Conservation (phyloP, 73 alveolate genomes). For the Paramecium sonneborni region DNA sequence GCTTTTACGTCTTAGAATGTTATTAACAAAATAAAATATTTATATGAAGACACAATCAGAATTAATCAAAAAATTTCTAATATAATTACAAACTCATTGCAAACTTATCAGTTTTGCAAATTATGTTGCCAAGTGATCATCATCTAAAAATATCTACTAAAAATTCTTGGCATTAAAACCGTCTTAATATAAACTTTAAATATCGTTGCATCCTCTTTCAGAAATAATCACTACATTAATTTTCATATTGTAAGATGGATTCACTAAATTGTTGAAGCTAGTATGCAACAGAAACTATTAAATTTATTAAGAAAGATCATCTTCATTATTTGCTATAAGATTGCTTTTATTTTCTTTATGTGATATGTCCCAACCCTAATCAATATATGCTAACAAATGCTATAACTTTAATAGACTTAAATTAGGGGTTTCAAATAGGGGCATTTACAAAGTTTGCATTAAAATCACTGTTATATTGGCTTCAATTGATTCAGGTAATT, state of each 20-base stretch:
- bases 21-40: neutral
- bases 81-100: neutral
- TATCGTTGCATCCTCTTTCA: neutral
- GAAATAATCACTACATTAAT: neutral
- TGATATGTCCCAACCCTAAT: constrained; percentile 1
- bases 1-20: neutral
- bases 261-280: neutral
- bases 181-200: neutral
- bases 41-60: neutral
- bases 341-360: neutral
- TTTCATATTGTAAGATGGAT: neutral
- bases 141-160: neutral
- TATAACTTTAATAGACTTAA: neutral
- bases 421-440: neutral
- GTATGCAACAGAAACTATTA: neutral
- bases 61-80: neutral
- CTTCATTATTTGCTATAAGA: neutral
- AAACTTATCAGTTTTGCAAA: neutral
- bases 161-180: neutral
- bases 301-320: neutral
- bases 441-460: neutral
- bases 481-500: neutral
- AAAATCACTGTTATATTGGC: neutral
- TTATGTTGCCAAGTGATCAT: neutral
- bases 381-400: neutral